Evolutionary conservation across 768 basidiomycete genomes (phyloP).

Genomic region (Mycena haematopus): DNA sequence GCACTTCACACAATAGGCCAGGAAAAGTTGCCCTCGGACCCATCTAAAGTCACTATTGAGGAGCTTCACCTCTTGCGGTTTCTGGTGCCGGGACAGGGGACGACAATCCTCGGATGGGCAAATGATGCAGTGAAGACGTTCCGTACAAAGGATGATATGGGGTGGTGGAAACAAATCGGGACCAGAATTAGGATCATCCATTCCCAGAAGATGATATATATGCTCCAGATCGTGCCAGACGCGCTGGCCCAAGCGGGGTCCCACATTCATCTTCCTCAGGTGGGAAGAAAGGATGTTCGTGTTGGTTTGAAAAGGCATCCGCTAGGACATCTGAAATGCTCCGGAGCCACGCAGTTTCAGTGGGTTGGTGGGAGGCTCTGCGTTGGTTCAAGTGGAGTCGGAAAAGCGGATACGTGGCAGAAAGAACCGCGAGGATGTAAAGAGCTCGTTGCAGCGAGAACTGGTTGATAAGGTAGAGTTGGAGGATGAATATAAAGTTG

Average conservation of each 20-base stretch:
- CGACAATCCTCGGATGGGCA: not conserved
- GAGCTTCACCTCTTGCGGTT: not conserved
- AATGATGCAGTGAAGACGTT: not conserved
- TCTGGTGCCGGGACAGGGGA: not conserved
- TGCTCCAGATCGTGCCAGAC: not conserved
- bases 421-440: slow-evolving; percentile 19
- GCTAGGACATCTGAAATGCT: slow-evolving; percentile 6
- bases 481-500: slow-evolving; percentile 16
- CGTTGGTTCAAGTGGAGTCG: slow-evolving; percentile 23
- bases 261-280: not conserved
- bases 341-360: slow-evolving; percentile 25
- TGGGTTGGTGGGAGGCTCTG: slow-evolving; percentile 10
- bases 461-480: slow-evolving; percentile 8
- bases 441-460: slow-evolving; percentile 20
- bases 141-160: not conserved
- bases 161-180: not conserved
- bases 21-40: not conserved
- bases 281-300: slow-evolving; percentile 16
- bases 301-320: slow-evolving; percentile 1
- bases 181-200: not conserved
- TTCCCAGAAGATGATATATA: not conserved
- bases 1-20: slow-evolving; percentile 26
- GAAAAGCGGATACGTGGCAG: slow-evolving; percentile 21
- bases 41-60: not conserved
- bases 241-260: not conserved